Conservation (phyloP, 768 basidiomycete species). For the Termitomyces sp. region DNA sequence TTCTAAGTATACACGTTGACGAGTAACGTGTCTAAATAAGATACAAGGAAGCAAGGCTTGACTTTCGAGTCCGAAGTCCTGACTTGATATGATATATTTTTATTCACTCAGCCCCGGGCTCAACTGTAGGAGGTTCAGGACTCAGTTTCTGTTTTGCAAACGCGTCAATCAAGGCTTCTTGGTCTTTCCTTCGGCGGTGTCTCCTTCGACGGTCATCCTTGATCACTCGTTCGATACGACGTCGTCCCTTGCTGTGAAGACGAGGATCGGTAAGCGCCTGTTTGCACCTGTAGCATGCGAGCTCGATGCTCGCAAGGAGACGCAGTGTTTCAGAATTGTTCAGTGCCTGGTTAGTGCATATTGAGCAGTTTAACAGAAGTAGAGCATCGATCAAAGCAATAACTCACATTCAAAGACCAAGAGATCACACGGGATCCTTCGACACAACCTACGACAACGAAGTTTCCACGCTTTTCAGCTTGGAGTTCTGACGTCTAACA, state of each 20-base stretch:
- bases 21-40: slow-evolving; percentile 10
- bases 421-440: slow-evolving; percentile 71
- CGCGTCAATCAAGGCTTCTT: slow-evolving; percentile 76
- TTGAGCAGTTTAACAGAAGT: background rate
- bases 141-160: slow-evolving; percentile 55
- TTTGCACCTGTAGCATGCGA: slow-evolving; percentile 76
- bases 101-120: slow-evolving; percentile 15
- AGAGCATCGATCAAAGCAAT: background rate
- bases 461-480: slow-evolving; percentile 85
- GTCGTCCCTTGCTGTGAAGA: slow-evolving; percentile 54
- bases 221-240: slow-evolving; percentile 74
- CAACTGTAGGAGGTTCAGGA: slow-evolving; percentile 20
- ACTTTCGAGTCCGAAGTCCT: background rate
- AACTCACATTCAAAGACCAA: slow-evolving; percentile 76
- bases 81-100: background rate
- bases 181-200: slow-evolving; percentile 78
- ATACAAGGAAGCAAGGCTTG: slow-evolving; percentile 6
- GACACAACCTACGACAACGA: slow-evolving; percentile 77
- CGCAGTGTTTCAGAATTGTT: slow-evolving; percentile 82
- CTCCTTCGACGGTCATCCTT: slow-evolving; percentile 79
- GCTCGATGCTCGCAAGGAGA: slow-evolving; percentile 76
- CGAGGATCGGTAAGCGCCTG: slow-evolving; percentile 65
- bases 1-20: slow-evolving; percentile 11
- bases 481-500: slow-evolving; percentile 62
- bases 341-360: slow-evolving; percentile 47